Evolutionary conservation across 73 alveolate species (phyloP).

Genomic region (Symbiodinium natans): DNA sequence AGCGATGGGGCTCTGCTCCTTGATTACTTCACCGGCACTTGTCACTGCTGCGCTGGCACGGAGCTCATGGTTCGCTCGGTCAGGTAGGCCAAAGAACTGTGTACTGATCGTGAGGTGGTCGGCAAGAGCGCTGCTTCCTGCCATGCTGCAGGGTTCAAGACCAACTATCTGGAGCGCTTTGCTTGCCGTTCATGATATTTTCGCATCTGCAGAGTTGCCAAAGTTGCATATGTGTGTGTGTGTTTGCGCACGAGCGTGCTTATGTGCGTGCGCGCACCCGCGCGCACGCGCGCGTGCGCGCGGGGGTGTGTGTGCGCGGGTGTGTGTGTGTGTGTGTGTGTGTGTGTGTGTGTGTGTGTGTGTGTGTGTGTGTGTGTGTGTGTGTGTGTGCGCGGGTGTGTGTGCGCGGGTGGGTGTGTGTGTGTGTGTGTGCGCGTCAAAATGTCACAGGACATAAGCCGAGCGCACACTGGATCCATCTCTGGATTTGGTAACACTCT

Average conservation of each 20-base stretch:
- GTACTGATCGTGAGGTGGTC: neutral
- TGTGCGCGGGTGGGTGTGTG: too few relatives aligned
- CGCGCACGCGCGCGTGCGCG: too few relatives aligned
- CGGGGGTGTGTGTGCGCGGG: too few relatives aligned
- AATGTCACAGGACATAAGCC: neutral
- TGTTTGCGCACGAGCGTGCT: too few relatives aligned
- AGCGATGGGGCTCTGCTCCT: conserved; percentile 5
- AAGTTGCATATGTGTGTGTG: too few relatives aligned
- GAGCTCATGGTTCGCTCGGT: neutral
- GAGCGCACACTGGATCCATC: conserved; percentile 16
- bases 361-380: too few relatives aligned
- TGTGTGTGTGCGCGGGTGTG: too few relatives aligned
- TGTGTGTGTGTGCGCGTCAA: neutral
- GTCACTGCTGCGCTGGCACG: conserved; percentile 9
- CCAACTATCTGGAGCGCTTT: conserved; percentile 13
- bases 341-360: too few relatives aligned
- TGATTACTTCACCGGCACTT: neutral
- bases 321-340: too few relatives aligned
- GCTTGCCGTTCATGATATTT: too few relatives aligned
- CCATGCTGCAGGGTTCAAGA: conserved; percentile 37
- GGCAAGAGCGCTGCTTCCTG: conserved; percentile 28
- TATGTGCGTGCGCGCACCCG: too few relatives aligned
- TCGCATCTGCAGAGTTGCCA: too few relatives aligned
- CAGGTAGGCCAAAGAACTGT: neutral
- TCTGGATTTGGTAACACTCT: conserved; percentile 13